Conservation (phyloP, 2,329 filamentous ascomycete species). For the Cladosporium phlei region DNA sequence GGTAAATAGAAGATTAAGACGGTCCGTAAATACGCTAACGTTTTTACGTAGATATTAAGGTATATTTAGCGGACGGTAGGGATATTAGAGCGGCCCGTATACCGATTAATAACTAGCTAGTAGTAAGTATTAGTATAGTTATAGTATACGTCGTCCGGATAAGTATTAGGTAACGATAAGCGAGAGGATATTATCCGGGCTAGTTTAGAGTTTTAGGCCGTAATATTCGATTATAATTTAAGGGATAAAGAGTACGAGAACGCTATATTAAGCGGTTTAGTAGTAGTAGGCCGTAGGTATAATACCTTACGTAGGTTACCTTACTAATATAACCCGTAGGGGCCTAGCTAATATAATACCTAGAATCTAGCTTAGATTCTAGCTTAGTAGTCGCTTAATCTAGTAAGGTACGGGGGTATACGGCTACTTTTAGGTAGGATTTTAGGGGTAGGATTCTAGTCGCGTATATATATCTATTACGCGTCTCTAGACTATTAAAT, state of each 20-base stretch:
- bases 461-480: background rate
- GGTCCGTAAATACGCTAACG: background rate
- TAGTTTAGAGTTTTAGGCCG: slow-evolving; percentile 9
- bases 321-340: too few relatives aligned
- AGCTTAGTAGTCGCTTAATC: background rate
- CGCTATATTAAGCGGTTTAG: slow-evolving; percentile 6
- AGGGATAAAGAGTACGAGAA: slow-evolving; percentile 6
- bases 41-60: slow-evolving; percentile 4
- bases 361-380: background rate
- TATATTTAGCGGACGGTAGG: slow-evolving; percentile 8
- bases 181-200: slow-evolving; percentile 1
- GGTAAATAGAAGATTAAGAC: slow-evolving; percentile 8
- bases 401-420: background rate
- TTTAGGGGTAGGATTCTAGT: background rate
- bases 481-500: background rate
- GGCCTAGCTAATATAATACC: background rate
- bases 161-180: background rate
- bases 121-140: slow-evolving; percentile 6
- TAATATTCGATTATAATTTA: slow-evolving; percentile 6
- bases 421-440: background rate
- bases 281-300: slow-evolving; percentile 5
- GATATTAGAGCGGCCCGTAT: slow-evolving; percentile 2
- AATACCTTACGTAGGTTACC: too few relatives aligned
- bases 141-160: slow-evolving; percentile 1
- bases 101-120: slow-evolving; percentile 3